Conservation (phyloP, 2,329 filamentous ascomycete species). For the Colletotrichum horii region DNA sequence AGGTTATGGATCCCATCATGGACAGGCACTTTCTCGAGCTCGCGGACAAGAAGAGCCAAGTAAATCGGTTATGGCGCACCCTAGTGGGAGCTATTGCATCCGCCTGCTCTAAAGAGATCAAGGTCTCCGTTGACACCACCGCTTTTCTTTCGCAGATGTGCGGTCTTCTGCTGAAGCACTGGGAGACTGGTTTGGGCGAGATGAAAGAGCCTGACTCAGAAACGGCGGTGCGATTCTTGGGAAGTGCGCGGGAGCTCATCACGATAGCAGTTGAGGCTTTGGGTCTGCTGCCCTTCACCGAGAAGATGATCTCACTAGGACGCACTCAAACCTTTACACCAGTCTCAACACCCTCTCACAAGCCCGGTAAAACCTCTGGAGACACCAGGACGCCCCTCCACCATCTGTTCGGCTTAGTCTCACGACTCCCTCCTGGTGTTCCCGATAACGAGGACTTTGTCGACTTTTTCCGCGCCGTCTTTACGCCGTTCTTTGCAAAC, state of each 20-base stretch:
- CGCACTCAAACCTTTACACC: constrained; percentile 64
- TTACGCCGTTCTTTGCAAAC: constrained; percentile 64
- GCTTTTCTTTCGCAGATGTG: constrained; percentile 77
- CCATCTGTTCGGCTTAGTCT: constrained; percentile 69
- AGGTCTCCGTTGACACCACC: constrained; percentile 82
- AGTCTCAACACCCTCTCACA: constrained; percentile 70
- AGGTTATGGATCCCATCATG: constrained; percentile 63
- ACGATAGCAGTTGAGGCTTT: constrained; percentile 55
- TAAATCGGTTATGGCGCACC: constrained; percentile 62
- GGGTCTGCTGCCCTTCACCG: constrained; percentile 66
- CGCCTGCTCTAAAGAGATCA: constrained; percentile 85
- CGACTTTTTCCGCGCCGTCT: constrained; percentile 53
- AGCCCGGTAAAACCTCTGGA: constrained; percentile 55
- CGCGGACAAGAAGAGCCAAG: constrained; percentile 60
- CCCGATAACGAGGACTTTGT: constrained; percentile 51
- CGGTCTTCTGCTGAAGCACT: constrained; percentile 71
- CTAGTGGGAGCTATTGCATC: constrained; percentile 68
- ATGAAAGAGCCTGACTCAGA: constrained; percentile 55
- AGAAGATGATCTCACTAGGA: constrained; percentile 60
- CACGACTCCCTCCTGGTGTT: constrained; percentile 51
- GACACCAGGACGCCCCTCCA: constrained; percentile 65
- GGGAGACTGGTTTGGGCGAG: constrained; percentile 63
- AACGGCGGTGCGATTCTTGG: constrained; percentile 55
- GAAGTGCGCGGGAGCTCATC: constrained; percentile 57
- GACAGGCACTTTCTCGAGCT: constrained; percentile 67